Evolutionary conservation across 768 basidiomycete species (phyloP).

Genomic region (Pleurotus salmoneostramineus): DNA sequence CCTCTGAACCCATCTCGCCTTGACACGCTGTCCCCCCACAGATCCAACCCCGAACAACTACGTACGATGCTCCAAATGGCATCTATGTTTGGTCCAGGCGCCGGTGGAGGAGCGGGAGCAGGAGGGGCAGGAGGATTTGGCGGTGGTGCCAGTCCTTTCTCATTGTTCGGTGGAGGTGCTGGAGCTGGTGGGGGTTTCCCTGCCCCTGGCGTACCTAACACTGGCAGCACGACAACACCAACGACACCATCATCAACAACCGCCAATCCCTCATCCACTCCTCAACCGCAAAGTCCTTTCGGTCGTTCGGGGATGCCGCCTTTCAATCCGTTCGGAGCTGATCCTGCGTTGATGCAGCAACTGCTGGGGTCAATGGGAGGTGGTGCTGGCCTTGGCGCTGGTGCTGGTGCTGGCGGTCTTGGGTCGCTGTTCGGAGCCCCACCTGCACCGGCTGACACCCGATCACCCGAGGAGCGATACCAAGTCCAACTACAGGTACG

Average conservation of each 20-base stretch:
- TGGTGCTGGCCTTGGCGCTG: constrained; percentile 19
- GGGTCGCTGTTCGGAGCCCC: constrained; percentile 13
- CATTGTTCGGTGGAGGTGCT: background rate
- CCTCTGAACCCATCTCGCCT: background rate
- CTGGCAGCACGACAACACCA: constrained; percentile 19
- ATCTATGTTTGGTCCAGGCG: constrained; percentile 33
- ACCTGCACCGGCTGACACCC: constrained; percentile 56
- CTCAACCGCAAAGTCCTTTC: constrained; percentile 18
- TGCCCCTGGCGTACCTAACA: constrained; percentile 54
- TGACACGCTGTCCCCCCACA: background rate
- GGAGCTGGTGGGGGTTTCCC: constrained; percentile 36
- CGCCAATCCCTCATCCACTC: constrained; percentile 18
- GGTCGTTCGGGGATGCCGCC: constrained; percentile 17
- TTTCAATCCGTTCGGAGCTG: constrained; percentile 17
- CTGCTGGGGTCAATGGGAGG: constrained; percentile 30
- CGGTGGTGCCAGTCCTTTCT: background rate
- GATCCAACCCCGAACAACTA: constrained; percentile 64
- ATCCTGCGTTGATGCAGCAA: constrained; percentile 44
- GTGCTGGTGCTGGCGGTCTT: background rate
- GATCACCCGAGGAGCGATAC: constrained; percentile 90
- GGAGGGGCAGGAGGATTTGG: background rate
- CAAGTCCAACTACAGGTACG: constrained; percentile 77
- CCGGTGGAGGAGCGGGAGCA: background rate
- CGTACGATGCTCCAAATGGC: constrained; percentile 78
- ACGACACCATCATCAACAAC: too few relatives aligned